A percentile compares a stretch with the other conserved stretches of the same genome.
Evolutionary conservation across 2,329 filamentous ascomycete genomes (phyloP).

Genomic region (Aspergillus latus): DNA sequence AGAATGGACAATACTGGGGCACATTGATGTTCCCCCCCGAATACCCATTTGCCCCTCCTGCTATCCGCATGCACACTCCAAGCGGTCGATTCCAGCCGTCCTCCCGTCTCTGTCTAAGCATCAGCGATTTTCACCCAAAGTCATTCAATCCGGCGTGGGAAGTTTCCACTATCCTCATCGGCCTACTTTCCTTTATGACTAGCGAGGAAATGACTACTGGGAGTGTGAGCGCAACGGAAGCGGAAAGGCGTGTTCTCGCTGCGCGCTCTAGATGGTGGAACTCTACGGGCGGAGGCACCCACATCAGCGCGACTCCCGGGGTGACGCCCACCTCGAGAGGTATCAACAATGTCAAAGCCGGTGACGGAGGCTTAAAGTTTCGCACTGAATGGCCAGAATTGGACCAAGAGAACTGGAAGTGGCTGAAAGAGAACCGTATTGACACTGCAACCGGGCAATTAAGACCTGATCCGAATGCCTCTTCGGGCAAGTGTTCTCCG

Average conservation of each 20-base stretch:
- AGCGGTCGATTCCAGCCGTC: conserved; percentile 93
- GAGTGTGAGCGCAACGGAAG: conserved; percentile 72
- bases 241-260: conserved; percentile 76
- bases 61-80: conserved; percentile 98
- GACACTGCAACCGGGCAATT: conserved; percentile 72
- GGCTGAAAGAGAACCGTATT: conserved; percentile 81
- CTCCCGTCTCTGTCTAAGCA: conserved; percentile 87
- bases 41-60: conserved; percentile 95
- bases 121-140: conserved; percentile 96
- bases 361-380: conserved; percentile 91
- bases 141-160: conserved; percentile 99
- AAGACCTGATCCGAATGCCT: conserved; percentile 53
- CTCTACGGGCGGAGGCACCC: conserved; percentile 81
- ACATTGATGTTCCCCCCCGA: conserved; percentile 92
- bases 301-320: conserved; percentile 50
- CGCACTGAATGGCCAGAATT: conserved; percentile 84
- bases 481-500: conserved; percentile 58
- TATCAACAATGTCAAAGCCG: conserved; percentile 77
- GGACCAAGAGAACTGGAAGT: conserved; percentile 85
- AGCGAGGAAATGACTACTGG: conserved; percentile 98
- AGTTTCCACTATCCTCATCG: conserved; percentile 92
- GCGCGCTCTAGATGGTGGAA: conserved; percentile 92
- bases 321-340: conserved; percentile 62
- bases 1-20: conserved; percentile 96
- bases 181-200: conserved; percentile 95